Conservation (phyloP, 2,329 filamentous ascomycete species). For the Xylariales sp. region DNA sequence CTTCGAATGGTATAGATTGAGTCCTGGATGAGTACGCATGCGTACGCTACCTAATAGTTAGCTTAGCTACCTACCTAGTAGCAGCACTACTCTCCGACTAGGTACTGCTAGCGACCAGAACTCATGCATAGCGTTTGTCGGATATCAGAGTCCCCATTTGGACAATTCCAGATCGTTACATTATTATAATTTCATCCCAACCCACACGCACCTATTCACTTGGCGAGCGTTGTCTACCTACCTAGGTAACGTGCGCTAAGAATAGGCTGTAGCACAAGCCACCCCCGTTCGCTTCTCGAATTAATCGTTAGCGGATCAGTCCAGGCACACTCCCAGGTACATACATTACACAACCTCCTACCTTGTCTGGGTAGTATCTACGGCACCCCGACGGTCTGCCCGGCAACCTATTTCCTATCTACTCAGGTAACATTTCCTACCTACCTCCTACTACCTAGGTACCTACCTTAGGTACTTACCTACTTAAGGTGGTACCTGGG, state of each 20-base stretch:
- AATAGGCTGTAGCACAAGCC: neutral
- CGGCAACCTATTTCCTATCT: constrained; percentile 1
- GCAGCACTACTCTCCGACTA: neutral
- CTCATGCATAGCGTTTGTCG: constrained; percentile 6
- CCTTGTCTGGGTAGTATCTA: neutral
- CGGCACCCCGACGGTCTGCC: neutral
- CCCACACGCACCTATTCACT: neutral
- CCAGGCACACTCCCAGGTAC: neutral
- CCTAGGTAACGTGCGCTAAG: too few relatives aligned
- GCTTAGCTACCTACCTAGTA: neutral
- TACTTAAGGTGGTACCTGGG: neutral
- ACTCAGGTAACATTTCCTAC: neutral
- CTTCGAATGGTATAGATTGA: neutral
- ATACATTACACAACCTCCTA: constrained; percentile 1
- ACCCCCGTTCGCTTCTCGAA: constrained; percentile 1
- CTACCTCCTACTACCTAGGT: neutral
- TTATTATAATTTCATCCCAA: neutral
- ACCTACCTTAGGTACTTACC: neutral
- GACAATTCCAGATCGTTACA: constrained; percentile 11
- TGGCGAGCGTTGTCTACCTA: too few relatives aligned
- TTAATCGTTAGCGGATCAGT: neutral
- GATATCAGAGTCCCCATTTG: neutral
- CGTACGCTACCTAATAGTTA: neutral
- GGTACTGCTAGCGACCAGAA: constrained; percentile 1
- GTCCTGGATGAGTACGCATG: neutral